phyloP scores from a whole-genome alignment of 1,284 basidiomycete species.

The Earliella scabrosa region DNA sequence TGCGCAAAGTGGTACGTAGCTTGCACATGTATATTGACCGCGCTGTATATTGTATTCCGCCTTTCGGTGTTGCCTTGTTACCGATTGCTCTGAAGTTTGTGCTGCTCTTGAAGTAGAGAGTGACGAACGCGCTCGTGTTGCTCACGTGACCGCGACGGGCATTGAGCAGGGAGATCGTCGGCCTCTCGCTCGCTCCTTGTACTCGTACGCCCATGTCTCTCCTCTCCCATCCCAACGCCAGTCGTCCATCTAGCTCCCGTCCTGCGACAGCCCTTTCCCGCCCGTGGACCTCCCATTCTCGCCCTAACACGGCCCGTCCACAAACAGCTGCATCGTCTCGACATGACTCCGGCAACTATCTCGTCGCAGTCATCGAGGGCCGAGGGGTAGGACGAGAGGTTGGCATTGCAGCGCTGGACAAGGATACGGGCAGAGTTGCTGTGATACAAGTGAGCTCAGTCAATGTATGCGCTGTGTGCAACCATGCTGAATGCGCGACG shows the following conservation, averaged over 20 bases:
- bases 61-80: background rate
- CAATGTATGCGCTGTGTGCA: constrained; percentile 12
- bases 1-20: constrained; percentile 2
- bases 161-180: background rate
- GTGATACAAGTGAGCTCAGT: constrained; percentile 61
- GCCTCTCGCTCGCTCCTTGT: background rate
- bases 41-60: background rate
- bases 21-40: too few relatives aligned
- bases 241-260: constrained; percentile 15
- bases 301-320: constrained; percentile 50
- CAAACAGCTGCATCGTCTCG: constrained; percentile 63
- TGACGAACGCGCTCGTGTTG: too few relatives aligned
- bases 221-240: background rate
- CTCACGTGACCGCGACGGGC: constrained; percentile 13
- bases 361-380: constrained; percentile 75
- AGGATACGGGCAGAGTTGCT: constrained; percentile 76
- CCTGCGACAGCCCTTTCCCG: constrained; percentile 27
- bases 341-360: constrained; percentile 60
- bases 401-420: constrained; percentile 84
- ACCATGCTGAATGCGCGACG: background rate
- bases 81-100: too few relatives aligned
- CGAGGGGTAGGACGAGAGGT: constrained; percentile 80
- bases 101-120: too few relatives aligned
- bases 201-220: constrained; percentile 15
- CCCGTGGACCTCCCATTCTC: constrained; percentile 35